A percentile compares a stretch with the other conserved stretches of the same genome.
These are phyloP conservation scores for Phaeotremella fagi DNA, from an alignment of 768 basidiomycete species.

Conservation along the genomic window DNA sequence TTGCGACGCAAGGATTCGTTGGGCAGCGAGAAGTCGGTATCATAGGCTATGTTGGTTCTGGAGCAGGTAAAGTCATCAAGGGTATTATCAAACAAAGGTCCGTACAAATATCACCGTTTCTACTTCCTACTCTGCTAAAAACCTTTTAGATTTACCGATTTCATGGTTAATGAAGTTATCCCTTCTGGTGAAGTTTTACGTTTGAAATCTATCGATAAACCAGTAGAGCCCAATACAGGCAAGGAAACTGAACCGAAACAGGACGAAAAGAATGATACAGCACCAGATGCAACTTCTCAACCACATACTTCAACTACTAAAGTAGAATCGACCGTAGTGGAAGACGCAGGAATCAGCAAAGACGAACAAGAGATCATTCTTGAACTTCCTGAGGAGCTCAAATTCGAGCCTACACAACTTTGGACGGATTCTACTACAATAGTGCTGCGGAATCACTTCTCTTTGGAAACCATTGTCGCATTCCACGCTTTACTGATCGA, in stretches of 20 bases:
- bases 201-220: slow-evolving; percentile 71
- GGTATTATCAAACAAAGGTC: slow-evolving; percentile 98
- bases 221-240: slow-evolving; percentile 54
- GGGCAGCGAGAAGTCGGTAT: slow-evolving; percentile 36
- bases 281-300: slow-evolving; percentile 49
- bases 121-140: slow-evolving; percentile 8
- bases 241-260: too few species aligned
- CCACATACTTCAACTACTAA: not conserved
- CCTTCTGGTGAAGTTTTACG: slow-evolving; percentile 73
- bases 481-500: slow-evolving; percentile 73
- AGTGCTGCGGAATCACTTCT: slow-evolving; percentile 61
- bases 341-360: not conserved
- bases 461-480: slow-evolving; percentile 57
- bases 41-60: slow-evolving; percentile 27
- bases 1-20: slow-evolving; percentile 23
- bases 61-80: slow-evolving; percentile 52
- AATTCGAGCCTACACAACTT: slow-evolving; percentile 18
- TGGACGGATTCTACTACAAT: slow-evolving; percentile 39
- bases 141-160: slow-evolving; percentile 80
- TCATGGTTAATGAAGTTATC: slow-evolving; percentile 87
- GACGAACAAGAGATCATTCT: not conserved
- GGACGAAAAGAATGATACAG: slow-evolving; percentile 10
- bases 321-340: not conserved
- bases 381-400: slow-evolving; percentile 34
- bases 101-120: slow-evolving; percentile 24